Percentiles rank a stretch among this genome's conserved stretches.
Evolutionary conservation across 441 rosid species (phyloP).

Genomic region (Breynia disticha): DNA sequence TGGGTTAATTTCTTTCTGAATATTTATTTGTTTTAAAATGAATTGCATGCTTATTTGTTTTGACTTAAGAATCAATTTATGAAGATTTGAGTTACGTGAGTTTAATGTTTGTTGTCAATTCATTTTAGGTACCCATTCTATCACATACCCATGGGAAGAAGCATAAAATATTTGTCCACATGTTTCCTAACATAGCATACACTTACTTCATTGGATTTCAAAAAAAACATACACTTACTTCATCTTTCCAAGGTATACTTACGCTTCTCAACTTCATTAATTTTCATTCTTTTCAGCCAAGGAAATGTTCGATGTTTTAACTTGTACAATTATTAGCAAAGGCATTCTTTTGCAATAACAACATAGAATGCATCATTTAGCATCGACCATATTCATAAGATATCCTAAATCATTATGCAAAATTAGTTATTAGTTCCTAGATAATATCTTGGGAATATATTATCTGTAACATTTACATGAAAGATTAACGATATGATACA

Average conservation of each 20-base stretch:
- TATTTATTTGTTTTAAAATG: neutral
- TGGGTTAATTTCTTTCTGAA: neutral
- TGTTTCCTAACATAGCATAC: constrained; percentile 95
- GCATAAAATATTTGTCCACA: constrained; percentile 87
- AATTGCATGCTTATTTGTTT: neutral
- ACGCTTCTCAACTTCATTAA: neutral
- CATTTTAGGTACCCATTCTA: constrained; percentile 75
- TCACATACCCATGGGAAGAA: constrained; percentile 96
- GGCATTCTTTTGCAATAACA: too few relatives aligned
- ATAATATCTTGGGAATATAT: too few relatives aligned
- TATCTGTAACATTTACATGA: too few relatives aligned
- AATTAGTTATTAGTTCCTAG: too few relatives aligned
- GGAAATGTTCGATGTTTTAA: too few relatives aligned
- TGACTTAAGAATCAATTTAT: too few relatives aligned
- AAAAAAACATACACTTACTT: constrained; percentile 87
- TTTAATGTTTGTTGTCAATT: constrained; percentile 8
- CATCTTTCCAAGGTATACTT: constrained; percentile 73
- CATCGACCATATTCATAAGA: too few relatives aligned
- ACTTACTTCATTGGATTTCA: constrained; percentile 91
- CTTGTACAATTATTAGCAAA: too few relatives aligned
- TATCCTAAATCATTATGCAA: too few relatives aligned
- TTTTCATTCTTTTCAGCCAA: neutral
- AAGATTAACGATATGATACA: too few relatives aligned
- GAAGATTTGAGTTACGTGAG: too few relatives aligned
- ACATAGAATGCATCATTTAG: too few relatives aligned